Conservation (phyloP, 1,139 yeast species). For the Diutina sp. region DNA sequence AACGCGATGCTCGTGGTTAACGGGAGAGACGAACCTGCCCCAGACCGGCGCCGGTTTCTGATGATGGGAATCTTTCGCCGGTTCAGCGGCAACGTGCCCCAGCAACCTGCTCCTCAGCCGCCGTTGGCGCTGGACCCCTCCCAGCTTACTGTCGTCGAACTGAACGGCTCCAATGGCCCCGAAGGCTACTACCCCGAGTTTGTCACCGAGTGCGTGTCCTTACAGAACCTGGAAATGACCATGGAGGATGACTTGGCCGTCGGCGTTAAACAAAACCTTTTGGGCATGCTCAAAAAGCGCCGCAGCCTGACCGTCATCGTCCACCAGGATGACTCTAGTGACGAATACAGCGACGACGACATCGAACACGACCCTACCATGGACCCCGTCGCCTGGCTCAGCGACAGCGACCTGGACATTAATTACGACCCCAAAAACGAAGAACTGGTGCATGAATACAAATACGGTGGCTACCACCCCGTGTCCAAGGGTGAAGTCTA, state of each 20-base stretch:
- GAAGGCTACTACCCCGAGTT: constrained; percentile 6
- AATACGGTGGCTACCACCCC: constrained; percentile 82
- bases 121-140: neutral
- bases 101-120: neutral
- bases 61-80: constrained; percentile 1
- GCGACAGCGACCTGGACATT: neutral
- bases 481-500: constrained; percentile 65
- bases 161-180: neutral
- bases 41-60: constrained; percentile 1
- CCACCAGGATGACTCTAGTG: neutral
- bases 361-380: neutral
- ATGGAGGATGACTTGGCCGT: neutral
- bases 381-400: constrained; percentile 1
- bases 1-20: constrained; percentile 1
- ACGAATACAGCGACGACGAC: neutral
- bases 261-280: neutral
- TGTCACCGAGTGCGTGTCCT: constrained; percentile 26
- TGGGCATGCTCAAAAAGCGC: neutral
- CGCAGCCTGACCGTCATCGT: neutral
- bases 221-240: constrained; percentile 31
- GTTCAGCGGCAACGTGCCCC: neutral
- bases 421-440: constrained; percentile 34
- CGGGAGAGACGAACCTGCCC: neutral
- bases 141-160: neutral
- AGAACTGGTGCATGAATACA: constrained; percentile 59